These are phyloP conservation scores for Monosporascus sp. DNA, from an alignment of 2,329 filamentous ascomycete species.

Conservation along the genomic window DNA sequence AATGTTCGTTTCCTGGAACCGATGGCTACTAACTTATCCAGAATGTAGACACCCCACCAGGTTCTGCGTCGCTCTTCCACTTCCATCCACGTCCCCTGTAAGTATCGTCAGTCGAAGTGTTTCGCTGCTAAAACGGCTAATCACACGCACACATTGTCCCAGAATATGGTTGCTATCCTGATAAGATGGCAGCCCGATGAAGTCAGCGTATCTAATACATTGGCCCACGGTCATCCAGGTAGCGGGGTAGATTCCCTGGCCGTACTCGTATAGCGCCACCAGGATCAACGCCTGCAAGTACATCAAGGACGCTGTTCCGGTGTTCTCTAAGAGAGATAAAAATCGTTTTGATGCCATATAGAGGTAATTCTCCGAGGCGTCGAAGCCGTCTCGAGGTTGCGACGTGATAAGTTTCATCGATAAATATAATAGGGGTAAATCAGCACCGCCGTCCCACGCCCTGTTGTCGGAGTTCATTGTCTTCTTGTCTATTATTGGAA, in stretches of 20 bases:
- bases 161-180: slow-evolving; percentile 32
- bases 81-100: slow-evolving; percentile 40
- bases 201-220: slow-evolving; percentile 39
- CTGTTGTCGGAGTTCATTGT: slow-evolving; percentile 37
- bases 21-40: slow-evolving; percentile 33
- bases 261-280: slow-evolving; percentile 42
- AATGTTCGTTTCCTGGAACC: slow-evolving; percentile 27
- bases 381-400: slow-evolving; percentile 29
- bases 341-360: slow-evolving; percentile 41
- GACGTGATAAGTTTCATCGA: slow-evolving; percentile 42
- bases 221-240: slow-evolving; percentile 43
- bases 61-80: slow-evolving; percentile 40
- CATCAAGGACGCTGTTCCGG: slow-evolving; percentile 36
- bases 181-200: slow-evolving; percentile 36
- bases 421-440: slow-evolving; percentile 41
- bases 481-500: slow-evolving; percentile 43
- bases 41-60: slow-evolving; percentile 44
- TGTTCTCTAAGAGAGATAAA: slow-evolving; percentile 33
- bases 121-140: not conserved
- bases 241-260: slow-evolving; percentile 45
- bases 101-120: not conserved
- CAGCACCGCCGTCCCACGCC: slow-evolving; percentile 38
- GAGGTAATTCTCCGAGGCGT: slow-evolving; percentile 30
- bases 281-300: slow-evolving; percentile 41
- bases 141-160: slow-evolving; percentile 26